Evolutionary conservation across 441 rosid species (phyloP).

Genomic region (Kokia cookei): DNA sequence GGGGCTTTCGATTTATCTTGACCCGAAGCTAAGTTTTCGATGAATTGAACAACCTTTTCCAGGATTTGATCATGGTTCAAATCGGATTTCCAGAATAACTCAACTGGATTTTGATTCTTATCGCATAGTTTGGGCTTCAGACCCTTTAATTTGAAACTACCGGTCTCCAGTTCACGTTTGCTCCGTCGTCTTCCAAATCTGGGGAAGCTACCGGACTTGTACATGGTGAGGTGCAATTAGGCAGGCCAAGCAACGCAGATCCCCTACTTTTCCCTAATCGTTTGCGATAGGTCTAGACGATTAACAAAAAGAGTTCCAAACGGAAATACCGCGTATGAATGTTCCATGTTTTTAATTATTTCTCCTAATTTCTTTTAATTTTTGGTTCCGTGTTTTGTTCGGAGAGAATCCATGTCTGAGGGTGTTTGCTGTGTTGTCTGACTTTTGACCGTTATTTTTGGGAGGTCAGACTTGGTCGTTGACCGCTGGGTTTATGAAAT

Average conservation of each 20-base stretch:
- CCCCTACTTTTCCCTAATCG: no score
- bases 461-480: conserved; percentile 8
- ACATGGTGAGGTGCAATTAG: conserved; percentile 15
- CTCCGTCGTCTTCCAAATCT: neutral
- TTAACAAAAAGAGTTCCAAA: neutral
- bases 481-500: neutral
- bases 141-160: neutral
- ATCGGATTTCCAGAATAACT: neutral
- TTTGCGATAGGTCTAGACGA: neutral
- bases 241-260: neutral
- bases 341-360: neutral
- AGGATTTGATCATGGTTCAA: conserved; percentile 15
- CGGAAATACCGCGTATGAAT: conserved; percentile 2
- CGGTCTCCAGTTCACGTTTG: neutral
- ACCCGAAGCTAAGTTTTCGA: conserved; percentile 12
- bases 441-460: conserved; percentile 16
- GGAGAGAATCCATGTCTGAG: neutral
- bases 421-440: neutral
- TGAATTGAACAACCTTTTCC: conserved; percentile 47
- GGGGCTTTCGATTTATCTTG: conserved; percentile 4
- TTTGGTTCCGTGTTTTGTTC: conserved; percentile 10
- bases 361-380: neutral
- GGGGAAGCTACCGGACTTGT: conserved; percentile 12
- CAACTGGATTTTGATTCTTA: neutral
- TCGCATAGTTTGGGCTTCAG: neutral